Evolutionary conservation across 2,329 filamentous ascomycete genomes (phyloP).

Genomic region (Pestalotiopsis sp.): DNA sequence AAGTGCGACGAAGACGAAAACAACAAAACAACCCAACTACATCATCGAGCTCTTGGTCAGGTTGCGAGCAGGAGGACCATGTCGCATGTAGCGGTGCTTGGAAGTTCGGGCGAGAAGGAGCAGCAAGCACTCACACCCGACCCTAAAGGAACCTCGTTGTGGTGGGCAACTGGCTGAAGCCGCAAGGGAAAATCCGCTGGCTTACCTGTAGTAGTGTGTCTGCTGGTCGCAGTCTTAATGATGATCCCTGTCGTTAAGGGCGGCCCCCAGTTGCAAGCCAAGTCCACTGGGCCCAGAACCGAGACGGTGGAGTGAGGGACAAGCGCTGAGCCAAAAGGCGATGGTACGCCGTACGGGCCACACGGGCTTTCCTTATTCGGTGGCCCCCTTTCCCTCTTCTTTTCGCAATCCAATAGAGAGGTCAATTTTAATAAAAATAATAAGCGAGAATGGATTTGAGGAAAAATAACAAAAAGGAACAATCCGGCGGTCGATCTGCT

Average conservation of each 20-base stretch:
- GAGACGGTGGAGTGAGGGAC: neutral
- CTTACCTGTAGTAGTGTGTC: neutral
- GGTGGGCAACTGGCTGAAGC: slow-evolving; percentile 12
- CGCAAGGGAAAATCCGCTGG: neutral
- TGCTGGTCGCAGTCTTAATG: slow-evolving; percentile 7
- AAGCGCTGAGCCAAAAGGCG: slow-evolving; percentile 5
- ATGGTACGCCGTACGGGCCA: neutral
- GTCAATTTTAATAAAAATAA: neutral
- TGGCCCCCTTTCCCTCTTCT: neutral
- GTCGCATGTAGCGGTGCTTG: neutral
- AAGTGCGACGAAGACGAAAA: neutral
- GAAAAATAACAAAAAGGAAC: neutral
- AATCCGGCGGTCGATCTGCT: neutral
- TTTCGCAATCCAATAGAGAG: neutral
- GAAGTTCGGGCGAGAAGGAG: neutral
- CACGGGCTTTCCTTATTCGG: slow-evolving; percentile 10
- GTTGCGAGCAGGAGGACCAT: neutral
- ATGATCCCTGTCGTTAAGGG: slow-evolving; percentile 10
- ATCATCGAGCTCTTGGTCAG: neutral
- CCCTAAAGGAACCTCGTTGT: slow-evolving; percentile 7
- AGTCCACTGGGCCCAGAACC: neutral
- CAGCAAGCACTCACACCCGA: neutral
- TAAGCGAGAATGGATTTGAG: neutral
- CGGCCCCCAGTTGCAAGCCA: neutral
- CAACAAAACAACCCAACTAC: neutral